These are phyloP conservation scores for Pseudonectria buxi DNA, from an alignment of 2,329 filamentous ascomycete species.

Conservation along the genomic window DNA sequence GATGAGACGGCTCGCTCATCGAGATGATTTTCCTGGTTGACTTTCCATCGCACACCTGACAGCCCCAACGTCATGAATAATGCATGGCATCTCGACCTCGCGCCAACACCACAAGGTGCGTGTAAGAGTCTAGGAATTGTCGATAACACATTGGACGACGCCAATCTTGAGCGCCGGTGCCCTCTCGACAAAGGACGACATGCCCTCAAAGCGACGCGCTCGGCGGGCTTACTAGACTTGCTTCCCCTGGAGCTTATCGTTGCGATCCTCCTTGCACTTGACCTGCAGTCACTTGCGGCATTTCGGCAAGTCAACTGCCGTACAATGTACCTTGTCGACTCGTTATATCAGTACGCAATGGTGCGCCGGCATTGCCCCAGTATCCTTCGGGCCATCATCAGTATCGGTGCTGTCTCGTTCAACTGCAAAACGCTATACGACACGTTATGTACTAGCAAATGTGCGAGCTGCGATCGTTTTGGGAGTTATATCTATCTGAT, in stretches of 20 bases:
- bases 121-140: no score
- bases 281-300: slow-evolving; percentile 25
- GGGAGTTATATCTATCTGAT: slow-evolving; percentile 32
- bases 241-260: slow-evolving; percentile 24
- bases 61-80: no score
- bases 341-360: slow-evolving; percentile 24
- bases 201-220: not conserved
- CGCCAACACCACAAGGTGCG: no score
- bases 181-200: slow-evolving; percentile 20
- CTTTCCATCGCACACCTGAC: no score
- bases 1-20: no score
- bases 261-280: slow-evolving; percentile 21
- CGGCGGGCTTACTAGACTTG: slow-evolving; percentile 19
- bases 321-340: slow-evolving; percentile 29
- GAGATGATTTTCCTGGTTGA: no score
- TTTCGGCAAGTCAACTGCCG: slow-evolving; percentile 29
- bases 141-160: slow-evolving; percentile 10
- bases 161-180: slow-evolving; percentile 5
- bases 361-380: slow-evolving; percentile 23
- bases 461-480: slow-evolving; percentile 29
- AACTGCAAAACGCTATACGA: slow-evolving; percentile 26
- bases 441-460: slow-evolving; percentile 25
- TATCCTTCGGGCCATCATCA: slow-evolving; percentile 25
- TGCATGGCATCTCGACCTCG: no score
- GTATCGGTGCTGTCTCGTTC: slow-evolving; percentile 23